Evolutionary conservation across 176 grass and related monocot species (phyloP), one percentile per base, ranked within the genome.

Genomic region (Musa schizocarpa): DNA sequence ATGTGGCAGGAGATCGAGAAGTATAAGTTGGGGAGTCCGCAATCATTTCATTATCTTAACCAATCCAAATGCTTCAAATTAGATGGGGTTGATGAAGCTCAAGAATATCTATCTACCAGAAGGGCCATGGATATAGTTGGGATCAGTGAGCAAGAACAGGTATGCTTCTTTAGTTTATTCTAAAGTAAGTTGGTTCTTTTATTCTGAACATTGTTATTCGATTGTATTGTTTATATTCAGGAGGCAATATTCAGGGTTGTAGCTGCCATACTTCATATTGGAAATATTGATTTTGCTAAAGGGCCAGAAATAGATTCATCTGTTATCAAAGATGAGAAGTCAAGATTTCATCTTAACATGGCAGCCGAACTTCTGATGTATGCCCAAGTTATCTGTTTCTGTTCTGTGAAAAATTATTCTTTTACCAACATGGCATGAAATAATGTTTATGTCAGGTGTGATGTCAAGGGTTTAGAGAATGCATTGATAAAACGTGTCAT

Each of bases 241-340:
- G 95, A 94, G 74, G 86, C 78, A 82, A 98, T 94, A 89, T 98
- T 98, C 68, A 83, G 86, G 78, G 91, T 93, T 87, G 95, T 98
- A 79, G 95, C 90, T 81, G 77, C 86, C 82, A 88, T 98, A 87
- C 95, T 98, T 80, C 95, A 98, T 94, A 86, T 98, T 67, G 95
- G 95, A 74, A 98, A 98, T 80, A 90, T 98, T 77, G 87, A 72
- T 63, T 98, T 98, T 87, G 82, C 76, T 5, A 98, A 94, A 81
- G 95, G 95, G 59, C 85, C 72, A 72, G 88, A 98, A 62, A 82
- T 79, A 74, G 95, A 98, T 91, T 98, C 95, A 76, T 98, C 95
- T 69, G 58, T 88, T 80, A 53, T 98, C 81, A 94, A 89, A 79
- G 95, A 98, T 82, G 90, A 89, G n/a, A 91, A 93, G 84, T 85